phyloP scores from a whole-genome alignment of 2,329 filamentous ascomycete genomes.

The Cladosporium velox region DNA sequence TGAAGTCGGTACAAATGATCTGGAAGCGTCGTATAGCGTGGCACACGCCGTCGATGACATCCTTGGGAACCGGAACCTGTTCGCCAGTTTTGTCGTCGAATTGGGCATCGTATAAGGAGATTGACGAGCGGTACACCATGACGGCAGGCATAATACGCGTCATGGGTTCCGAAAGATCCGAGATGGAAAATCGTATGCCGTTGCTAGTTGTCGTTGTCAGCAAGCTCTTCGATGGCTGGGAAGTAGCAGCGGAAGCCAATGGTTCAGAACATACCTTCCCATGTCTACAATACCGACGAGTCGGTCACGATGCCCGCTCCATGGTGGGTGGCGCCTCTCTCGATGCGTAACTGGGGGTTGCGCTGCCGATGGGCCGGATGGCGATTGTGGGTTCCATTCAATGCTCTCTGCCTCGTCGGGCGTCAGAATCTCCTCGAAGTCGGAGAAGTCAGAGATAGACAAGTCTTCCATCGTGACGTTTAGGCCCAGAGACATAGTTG shows the following conservation, averaged over 20 bases:
- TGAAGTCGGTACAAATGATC: constrained; percentile 67
- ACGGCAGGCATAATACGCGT: constrained; percentile 74
- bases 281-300: constrained; percentile 24
- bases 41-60: constrained; percentile 66
- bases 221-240: background rate
- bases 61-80: constrained; percentile 56
- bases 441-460: constrained; percentile 10
- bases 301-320: constrained; percentile 21
- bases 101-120: constrained; percentile 85
- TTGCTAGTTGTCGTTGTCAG: constrained; percentile 60
- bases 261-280: constrained; percentile 46
- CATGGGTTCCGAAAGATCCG: constrained; percentile 70
- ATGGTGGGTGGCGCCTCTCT: constrained; percentile 15
- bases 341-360: background rate
- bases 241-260: constrained; percentile 16
- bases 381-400: constrained; percentile 14
- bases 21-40: constrained; percentile 70
- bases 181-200: constrained; percentile 90
- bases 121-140: constrained; percentile 74
- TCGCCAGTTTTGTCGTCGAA: constrained; percentile 39
- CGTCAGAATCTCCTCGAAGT: constrained; percentile 18
- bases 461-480: constrained; percentile 7
- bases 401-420: constrained; percentile 12
- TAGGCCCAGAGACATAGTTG: background rate
- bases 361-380: background rate